A percentile compares a stretch with the other conserved stretches of the same genome.
phyloP scores from a whole-genome alignment of 371 early-diverging fungal species.

The Mycotypha africana region DNA sequence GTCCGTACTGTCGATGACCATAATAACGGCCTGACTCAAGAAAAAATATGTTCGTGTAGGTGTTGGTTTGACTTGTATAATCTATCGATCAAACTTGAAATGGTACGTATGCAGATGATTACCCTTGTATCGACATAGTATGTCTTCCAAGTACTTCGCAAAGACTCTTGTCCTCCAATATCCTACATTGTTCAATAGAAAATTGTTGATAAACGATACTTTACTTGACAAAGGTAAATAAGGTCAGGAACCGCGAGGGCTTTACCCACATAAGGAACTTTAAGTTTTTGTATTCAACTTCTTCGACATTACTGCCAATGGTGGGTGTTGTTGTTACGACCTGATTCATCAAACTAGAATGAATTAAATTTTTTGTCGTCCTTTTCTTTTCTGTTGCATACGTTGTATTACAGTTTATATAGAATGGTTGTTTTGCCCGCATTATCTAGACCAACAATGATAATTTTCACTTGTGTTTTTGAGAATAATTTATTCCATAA shows the following conservation, averaged over 20 bases:
- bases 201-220: too few relatives aligned
- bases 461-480: constrained; percentile 82
- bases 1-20: constrained; percentile 76
- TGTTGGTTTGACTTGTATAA: too few relatives aligned
- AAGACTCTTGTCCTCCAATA: constrained; percentile 70
- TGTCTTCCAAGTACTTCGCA: constrained; percentile 67
- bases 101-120: not conserved
- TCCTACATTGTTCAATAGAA: constrained; percentile 55
- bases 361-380: not conserved
- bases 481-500: constrained; percentile 41
- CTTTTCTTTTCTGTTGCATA: not conserved
- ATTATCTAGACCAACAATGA: constrained; percentile 91
- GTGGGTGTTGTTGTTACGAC: constrained; percentile 71
- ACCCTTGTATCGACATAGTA: constrained; percentile 68
- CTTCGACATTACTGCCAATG: constrained; percentile 72
- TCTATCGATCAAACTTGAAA: too few relatives aligned
- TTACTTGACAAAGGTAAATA: too few relatives aligned
- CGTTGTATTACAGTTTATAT: constrained; percentile 47
- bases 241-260: too few relatives aligned
- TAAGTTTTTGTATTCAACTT: constrained; percentile 67
- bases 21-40: constrained; percentile 57
- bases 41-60: too few relatives aligned
- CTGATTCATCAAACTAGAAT: constrained; percentile 61
- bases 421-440: constrained; percentile 90
- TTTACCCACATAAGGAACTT: constrained; percentile 71